Conservation (phyloP, 169 alveolate genomes). For the Fabrea salina region DNA sequence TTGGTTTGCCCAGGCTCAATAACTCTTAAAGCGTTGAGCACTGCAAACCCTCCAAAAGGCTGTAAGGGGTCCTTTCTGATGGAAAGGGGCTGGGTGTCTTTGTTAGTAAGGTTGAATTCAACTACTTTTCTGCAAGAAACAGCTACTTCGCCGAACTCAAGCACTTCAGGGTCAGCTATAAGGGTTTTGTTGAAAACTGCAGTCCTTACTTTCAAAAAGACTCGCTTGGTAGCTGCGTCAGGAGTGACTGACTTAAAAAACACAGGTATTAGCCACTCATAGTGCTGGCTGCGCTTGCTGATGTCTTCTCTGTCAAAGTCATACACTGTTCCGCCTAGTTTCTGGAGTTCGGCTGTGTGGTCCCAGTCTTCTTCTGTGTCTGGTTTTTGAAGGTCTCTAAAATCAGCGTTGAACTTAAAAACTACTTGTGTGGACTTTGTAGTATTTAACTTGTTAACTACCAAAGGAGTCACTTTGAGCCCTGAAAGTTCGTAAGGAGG, state of each 20-base stretch:
- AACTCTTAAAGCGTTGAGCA: constrained; percentile 65
- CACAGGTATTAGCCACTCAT: constrained; percentile 65
- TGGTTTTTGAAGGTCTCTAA: constrained; percentile 39
- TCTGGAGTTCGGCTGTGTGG: constrained; percentile 46
- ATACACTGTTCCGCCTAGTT: constrained; percentile 58
- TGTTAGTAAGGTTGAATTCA: constrained; percentile 59
- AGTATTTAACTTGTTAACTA: constrained; percentile 43
- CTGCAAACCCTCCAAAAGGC: constrained; percentile 71
- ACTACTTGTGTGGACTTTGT: constrained; percentile 20
- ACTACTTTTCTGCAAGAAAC: constrained; percentile 66
- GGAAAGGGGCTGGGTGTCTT: constrained; percentile 42
- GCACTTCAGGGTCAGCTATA: constrained; percentile 52
- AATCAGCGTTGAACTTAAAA: constrained; percentile 53
- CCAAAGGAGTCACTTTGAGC: constrained; percentile 76
- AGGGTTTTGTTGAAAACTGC: constrained; percentile 55
- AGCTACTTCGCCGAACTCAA: constrained; percentile 80
- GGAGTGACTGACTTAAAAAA: constrained; percentile 41
- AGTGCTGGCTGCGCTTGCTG: constrained; percentile 54
- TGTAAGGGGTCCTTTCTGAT: constrained; percentile 63
- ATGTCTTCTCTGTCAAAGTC: constrained; percentile 48
- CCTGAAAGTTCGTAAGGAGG: constrained; percentile 76
- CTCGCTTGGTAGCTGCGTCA: constrained; percentile 40
- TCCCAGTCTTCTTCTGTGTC: constrained; percentile 47
- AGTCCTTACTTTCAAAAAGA: constrained; percentile 62
- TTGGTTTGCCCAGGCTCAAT: constrained; percentile 60